Evolutionary conservation across 331 rosid species (phyloP).

Genomic region (Telfairia occidentalis): DNA sequence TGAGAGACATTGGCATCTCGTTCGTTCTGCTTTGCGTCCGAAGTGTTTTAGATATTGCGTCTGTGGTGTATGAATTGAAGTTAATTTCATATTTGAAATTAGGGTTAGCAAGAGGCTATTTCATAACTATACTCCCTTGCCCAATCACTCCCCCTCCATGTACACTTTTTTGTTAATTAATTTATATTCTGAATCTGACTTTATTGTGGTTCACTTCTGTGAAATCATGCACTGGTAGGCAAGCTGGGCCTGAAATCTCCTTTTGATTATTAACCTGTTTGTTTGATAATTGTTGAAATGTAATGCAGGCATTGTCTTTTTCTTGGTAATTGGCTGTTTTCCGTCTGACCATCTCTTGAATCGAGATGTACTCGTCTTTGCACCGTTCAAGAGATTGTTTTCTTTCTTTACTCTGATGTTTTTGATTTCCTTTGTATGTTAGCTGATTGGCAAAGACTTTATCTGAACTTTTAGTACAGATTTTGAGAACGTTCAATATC

Average conservation of each 20-base stretch:
- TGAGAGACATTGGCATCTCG: background rate
- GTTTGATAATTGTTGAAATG: background rate
- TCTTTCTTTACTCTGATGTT: background rate
- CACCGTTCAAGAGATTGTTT: background rate
- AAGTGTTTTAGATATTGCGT: background rate
- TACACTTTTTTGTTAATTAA: background rate
- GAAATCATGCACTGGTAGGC: background rate
- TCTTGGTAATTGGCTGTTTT: background rate
- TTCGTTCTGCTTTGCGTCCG: background rate
- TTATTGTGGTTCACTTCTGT: background rate
- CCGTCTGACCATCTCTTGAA: background rate
- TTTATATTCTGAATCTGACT: background rate
- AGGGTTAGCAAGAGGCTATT: background rate
- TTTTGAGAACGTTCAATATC: background rate
- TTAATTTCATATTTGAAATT: background rate
- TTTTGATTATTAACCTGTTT: background rate
- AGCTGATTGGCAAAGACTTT: background rate
- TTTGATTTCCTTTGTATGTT: background rate
- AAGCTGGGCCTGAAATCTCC: background rate
- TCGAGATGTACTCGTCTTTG: background rate
- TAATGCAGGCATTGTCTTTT: background rate
- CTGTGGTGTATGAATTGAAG: background rate
- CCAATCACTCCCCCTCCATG: too few relatives aligned
- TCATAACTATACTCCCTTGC: background rate
- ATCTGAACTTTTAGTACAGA: background rate